Evolutionary conservation across 805 yeast genomes (phyloP).

Genomic region (Clavispora asparagi): DNA sequence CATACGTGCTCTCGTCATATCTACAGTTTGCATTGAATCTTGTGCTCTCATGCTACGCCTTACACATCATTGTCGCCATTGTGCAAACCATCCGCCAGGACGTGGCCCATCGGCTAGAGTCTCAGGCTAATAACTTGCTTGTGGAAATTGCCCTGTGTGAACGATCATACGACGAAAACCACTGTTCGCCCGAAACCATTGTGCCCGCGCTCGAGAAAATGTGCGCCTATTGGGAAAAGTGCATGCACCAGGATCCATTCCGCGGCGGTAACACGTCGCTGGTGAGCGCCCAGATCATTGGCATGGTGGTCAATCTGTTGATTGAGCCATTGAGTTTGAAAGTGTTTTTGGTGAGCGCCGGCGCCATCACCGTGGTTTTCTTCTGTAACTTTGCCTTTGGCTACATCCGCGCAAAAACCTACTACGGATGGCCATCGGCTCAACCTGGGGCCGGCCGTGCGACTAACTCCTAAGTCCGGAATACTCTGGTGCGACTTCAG

Average conservation of each 20-base stretch:
- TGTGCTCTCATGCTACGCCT: slow-evolving; percentile 39
- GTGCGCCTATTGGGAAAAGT: slow-evolving; percentile 60
- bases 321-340: slow-evolving; percentile 65
- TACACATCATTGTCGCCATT: slow-evolving; percentile 39
- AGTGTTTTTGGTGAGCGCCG: slow-evolving; percentile 43
- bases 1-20: slow-evolving; percentile 58
- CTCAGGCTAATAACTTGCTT: slow-evolving; percentile 39
- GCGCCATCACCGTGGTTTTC: slow-evolving; percentile 43
- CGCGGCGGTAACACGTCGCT: slow-evolving; percentile 45
- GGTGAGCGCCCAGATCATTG: slow-evolving; percentile 58
- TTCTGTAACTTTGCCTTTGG: slow-evolving; percentile 63
- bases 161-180: slow-evolving; percentile 47
- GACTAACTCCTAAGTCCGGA: neutral
- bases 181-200: slow-evolving; percentile 50
- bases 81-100: slow-evolving; percentile 50
- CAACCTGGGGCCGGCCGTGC: neutral
- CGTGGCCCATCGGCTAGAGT: slow-evolving; percentile 45
- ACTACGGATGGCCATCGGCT: slow-evolving; percentile 30
- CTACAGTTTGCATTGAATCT: slow-evolving; percentile 52
- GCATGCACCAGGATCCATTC: slow-evolving; percentile 57
- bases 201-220: slow-evolving; percentile 54
- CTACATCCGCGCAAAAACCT: slow-evolving; percentile 52
- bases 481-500: neutral
- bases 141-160: slow-evolving; percentile 53
- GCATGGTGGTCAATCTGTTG: slow-evolving; percentile 55